Conservation (phyloP, 352 stramenopile species). For the Globisporangium paroecandrum region DNA sequence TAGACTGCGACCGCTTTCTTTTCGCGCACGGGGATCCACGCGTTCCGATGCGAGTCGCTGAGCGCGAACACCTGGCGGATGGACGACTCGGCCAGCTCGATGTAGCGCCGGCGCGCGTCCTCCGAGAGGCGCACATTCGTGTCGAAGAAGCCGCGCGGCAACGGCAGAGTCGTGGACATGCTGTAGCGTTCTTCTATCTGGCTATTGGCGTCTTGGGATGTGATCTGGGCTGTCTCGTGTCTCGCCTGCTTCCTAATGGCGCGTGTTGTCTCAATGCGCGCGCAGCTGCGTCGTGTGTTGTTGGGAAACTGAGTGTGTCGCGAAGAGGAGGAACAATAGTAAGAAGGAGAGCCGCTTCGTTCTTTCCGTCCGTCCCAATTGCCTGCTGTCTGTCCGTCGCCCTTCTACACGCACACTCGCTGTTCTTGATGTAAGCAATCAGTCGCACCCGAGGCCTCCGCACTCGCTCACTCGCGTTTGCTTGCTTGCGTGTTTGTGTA, state of each 20-base stretch:
- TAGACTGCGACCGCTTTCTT: conserved; percentile 81
- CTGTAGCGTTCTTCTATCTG: background rate
- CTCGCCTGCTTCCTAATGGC: background rate
- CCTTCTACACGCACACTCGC: background rate
- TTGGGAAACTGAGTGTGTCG: background rate
- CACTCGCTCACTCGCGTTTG: background rate
- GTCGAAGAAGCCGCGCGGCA: conserved; percentile 76
- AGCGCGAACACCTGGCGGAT: conserved; percentile 83
- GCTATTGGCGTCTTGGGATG: background rate
- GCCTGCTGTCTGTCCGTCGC: background rate
- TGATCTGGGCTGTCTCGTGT: background rate
- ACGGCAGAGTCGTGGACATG: conserved; percentile 63
- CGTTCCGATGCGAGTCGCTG: conserved; percentile 77
- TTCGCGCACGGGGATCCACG: conserved; percentile 81
- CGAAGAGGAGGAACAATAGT: background rate
- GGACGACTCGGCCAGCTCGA: conserved; percentile 76
- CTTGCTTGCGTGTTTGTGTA: background rate
- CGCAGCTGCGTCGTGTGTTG: background rate
- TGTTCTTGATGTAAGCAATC: background rate
- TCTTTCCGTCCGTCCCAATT: background rate
- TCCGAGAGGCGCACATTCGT: conserved; percentile 62
- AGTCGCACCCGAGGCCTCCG: background rate
- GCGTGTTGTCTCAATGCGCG: background rate
- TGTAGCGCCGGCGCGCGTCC: conserved; percentile 69
- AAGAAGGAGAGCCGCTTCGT: conserved; percentile 4